Conservation (phyloP, 768 basidiomycete species). For the Piloderma croceum region DNA sequence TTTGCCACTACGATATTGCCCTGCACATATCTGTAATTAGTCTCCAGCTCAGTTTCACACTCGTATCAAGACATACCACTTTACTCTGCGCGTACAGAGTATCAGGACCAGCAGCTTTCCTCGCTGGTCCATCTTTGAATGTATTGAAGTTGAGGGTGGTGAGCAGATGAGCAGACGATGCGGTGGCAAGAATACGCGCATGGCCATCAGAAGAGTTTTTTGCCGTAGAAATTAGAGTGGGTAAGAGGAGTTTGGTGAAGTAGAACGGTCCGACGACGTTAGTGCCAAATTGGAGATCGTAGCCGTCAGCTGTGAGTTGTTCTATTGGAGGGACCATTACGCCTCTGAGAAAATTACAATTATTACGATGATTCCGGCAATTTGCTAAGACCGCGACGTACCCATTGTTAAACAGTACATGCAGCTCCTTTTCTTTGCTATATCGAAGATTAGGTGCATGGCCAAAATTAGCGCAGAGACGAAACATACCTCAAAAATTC, state of each 20-base stretch:
- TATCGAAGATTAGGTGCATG: not conserved
- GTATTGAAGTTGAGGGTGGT: not conserved
- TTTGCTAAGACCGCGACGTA: constrained; percentile 2
- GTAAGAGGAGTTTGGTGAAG: constrained; percentile 18
- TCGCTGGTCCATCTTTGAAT: not conserved
- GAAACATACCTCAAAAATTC: constrained; percentile 24
- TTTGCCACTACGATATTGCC: constrained; percentile 25
- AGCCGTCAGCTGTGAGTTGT: constrained; percentile 15
- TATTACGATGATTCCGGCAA: not conserved
- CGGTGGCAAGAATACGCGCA: constrained; percentile 20
- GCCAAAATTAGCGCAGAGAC: constrained; percentile 11
- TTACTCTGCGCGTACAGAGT: constrained; percentile 2
- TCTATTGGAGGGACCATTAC: constrained; percentile 20
- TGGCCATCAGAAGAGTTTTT: constrained; percentile 4
- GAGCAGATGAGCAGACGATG: constrained; percentile 4
- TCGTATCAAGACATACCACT: constrained; percentile 1
- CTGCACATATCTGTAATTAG: constrained; percentile 4
- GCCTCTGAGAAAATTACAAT: constrained; percentile 9
- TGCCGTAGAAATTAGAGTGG: constrained; percentile 13
- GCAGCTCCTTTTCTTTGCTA: constrained; percentile 13
- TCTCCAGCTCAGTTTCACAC: not conserved
- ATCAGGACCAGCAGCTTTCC: constrained; percentile 1
- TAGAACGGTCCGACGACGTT: constrained; percentile 13
- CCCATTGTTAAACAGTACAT: constrained; percentile 25
- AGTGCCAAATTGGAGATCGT: constrained; percentile 16